Evolutionary conservation across 331 rosid genomes (phyloP), one percentile per base, ranked within the genome.

Genomic region (Rhamnella rubrinervis): DNA sequence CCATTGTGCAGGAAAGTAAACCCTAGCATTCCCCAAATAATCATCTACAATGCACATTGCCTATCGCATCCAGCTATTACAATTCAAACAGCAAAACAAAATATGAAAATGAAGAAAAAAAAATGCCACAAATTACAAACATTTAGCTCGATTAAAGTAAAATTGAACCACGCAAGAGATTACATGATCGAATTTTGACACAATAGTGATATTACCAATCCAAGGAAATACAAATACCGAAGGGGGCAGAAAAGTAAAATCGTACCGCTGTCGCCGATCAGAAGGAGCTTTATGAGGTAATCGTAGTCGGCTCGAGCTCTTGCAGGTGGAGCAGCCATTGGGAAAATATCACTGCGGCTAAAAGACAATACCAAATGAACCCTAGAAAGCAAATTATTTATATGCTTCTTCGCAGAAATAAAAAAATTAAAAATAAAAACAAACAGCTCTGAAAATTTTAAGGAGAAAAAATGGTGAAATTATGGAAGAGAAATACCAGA

Each of bases 261-360:
- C 67, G 68, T 83, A 93, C 97, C 98, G 81, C 97, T 93, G 68
- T 93, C 97, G 71, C 98, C 98, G 87, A 93, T 93, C 59, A 93
- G 96, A 67, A 93, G 98, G 74, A 93, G 98, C 84, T 93, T 93
- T 19, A 93, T 90, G 52, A 93, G 96, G 75, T 84, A 93, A 84
- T 93, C 98, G 75, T 90, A 88, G 88, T 90, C 97, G 68, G 98
- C 91, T 52, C 98, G 93, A 71, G 97, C 95, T 80, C 98, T 81
- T 4, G 90, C 92, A 51, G 98, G 98, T 35, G 92, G 96, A 77
- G 98, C 92, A 72, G 98, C 92, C 97, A 93, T 88, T 13, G 86
- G 55, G 75, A 66, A 55, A 55, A 14, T 59, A 71, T 68, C 68
- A 51, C 57, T 26, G 14, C 59, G 51, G 71, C 59, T 66, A 65